Base-by-base conservation (phyloP, 805 yeast genomes). In the Starmerella ratchasimensis region DNA sequence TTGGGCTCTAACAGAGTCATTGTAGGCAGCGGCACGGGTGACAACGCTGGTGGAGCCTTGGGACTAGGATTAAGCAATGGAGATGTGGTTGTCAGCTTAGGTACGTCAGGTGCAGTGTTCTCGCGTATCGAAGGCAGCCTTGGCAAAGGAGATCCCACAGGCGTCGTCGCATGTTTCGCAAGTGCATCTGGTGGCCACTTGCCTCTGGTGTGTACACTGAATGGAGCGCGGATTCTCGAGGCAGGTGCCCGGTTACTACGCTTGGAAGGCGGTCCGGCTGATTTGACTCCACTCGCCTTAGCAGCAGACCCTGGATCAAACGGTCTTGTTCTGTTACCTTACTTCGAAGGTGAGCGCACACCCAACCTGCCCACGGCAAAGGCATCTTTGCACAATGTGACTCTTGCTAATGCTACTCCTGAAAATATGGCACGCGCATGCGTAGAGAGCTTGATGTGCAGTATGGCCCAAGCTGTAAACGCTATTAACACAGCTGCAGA, bases 281-380 rank as follows among this genome's bases (percentile, higher is more conserved):
- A 36, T 20, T 24, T 50, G 20, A 33, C 36, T 3, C 40, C 44
- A 19, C 31, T 46, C 5, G 53, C 51, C 9, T 28, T 42, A 9
- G 26, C 23, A 6, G 49, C 51, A 1, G 21, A 17, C 13, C 47
- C 50, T 3, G 50, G 47, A 1, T 20, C 50, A 3, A 42, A 36
- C n/a, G 53, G 53, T 0, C 22, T 50, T 2, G 48, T 45, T 3
- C 45, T 50, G 10, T 33, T 50, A 11, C 53, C 53, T 2, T 50
- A 48, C 34, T 50, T 47, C 36, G 50, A 50, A 28, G 53, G 53
- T 9, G 53, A 50, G 40, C 51, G 53, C n/a, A 50, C 53, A 21
- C 53, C 53, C 22, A 50, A 50, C 33, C 37, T 48, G 31, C 53
- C 53, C 3, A 26, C 29, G 6, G 52, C 53, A 13, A 36, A 25